Evolutionary conservation across 306 rosid genomes (phyloP).

Genomic region (Gynostemma pentaphyllum): DNA sequence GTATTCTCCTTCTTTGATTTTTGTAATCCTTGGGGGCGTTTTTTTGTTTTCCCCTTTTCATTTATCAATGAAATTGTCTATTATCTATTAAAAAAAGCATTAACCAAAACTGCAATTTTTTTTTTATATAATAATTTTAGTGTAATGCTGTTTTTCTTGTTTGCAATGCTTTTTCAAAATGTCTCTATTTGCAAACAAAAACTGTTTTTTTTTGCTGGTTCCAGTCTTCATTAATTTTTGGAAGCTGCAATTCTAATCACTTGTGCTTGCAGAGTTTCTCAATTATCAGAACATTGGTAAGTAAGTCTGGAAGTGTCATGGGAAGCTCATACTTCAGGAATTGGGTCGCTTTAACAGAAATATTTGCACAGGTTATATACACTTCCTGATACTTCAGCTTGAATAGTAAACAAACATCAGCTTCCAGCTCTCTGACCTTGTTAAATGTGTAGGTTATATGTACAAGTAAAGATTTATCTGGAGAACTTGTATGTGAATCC

Average conservation of each 20-base stretch:
- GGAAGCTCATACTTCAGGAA: constrained; percentile 50
- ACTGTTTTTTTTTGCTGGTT: background rate
- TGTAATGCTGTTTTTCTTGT: background rate
- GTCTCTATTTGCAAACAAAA: background rate
- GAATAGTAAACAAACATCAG: constrained; percentile 6
- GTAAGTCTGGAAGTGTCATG: constrained; percentile 35
- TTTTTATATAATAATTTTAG: too few relatives aligned
- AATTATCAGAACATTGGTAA: constrained; percentile 57
- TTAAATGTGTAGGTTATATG: constrained; percentile 55
- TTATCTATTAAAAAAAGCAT: too few relatives aligned
- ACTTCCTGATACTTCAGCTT: constrained; percentile 6
- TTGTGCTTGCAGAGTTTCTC: constrained; percentile 61
- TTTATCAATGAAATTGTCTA: too few relatives aligned
- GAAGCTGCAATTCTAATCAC: constrained; percentile 13
- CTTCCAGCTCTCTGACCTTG: constrained; percentile 21
- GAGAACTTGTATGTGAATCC: constrained; percentile 68
- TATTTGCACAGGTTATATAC: constrained; percentile 65
- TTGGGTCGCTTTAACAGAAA: constrained; percentile 63
- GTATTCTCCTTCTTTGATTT: too few relatives aligned
- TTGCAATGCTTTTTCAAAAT: background rate
- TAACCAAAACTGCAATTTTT: too few relatives aligned
- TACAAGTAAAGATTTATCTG: constrained; percentile 48
- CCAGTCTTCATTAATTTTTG: background rate
- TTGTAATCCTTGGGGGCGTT: too few relatives aligned
- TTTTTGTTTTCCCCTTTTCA: too few relatives aligned